These are phyloP conservation scores for Neostapfia colusana DNA, from an alignment of 176 grass and related monocot species.

Conservation along the genomic window DNA sequence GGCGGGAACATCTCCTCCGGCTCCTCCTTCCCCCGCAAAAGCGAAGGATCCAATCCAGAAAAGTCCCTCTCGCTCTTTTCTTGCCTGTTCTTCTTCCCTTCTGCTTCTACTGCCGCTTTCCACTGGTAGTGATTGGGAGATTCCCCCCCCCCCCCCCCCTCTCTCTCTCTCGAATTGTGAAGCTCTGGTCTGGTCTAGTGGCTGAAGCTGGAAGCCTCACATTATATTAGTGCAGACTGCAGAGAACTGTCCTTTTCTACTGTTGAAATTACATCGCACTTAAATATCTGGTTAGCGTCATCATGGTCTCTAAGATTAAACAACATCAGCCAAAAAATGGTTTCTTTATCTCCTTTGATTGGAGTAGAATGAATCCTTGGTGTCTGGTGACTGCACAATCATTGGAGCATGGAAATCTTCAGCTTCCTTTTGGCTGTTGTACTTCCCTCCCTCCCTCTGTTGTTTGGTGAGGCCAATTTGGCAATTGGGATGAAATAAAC, in stretches of 20 bases:
- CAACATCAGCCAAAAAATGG: neutral
- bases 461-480: slow-evolving; percentile 39
- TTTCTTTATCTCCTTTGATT: slow-evolving; percentile 22
- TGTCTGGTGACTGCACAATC: slow-evolving; percentile 39
- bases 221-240: slow-evolving; percentile 15
- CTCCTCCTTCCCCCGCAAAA: slow-evolving; percentile 29
- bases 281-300: slow-evolving; percentile 23
- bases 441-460: neutral
- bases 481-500: slow-evolving; percentile 23
- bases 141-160: neutral
- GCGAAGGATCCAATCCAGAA: slow-evolving; percentile 52
- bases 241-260: slow-evolving; percentile 41
- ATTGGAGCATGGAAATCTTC: slow-evolving; percentile 50
- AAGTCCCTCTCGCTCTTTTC: slow-evolving; percentile 40
- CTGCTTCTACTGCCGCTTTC: slow-evolving; percentile 40
- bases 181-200: neutral
- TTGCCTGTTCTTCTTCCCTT: slow-evolving; percentile 43
- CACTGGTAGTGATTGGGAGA: slow-evolving; percentile 27
- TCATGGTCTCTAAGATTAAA: neutral
- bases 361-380: slow-evolving; percentile 31
- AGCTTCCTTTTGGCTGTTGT: slow-evolving; percentile 28
- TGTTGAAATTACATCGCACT: slow-evolving; percentile 28
- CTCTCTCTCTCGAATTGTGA: slow-evolving; percentile 1
- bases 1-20: slow-evolving; percentile 52
- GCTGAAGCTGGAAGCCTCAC: slow-evolving; percentile 14